Evolutionary conservation across 2,329 filamentous ascomycete genomes (phyloP), one percentile per base, ranked within the genome.

Genomic region (Dryadomyces quercus-mongolicae): DNA sequence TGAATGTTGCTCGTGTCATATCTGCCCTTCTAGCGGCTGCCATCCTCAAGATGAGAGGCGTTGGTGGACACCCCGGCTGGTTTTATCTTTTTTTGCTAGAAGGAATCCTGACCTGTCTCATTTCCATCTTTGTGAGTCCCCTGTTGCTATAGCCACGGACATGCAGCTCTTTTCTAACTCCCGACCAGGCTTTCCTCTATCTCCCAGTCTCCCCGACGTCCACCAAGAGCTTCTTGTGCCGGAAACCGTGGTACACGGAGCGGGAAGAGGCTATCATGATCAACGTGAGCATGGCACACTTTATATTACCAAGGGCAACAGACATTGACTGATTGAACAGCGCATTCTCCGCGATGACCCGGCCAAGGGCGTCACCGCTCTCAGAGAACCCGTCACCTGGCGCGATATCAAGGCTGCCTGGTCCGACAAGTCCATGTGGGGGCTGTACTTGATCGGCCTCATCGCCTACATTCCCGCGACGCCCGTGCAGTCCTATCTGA

Each of bases 241-340:
- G 80, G 2, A 80, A 80, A 45, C 63, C 84, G 5, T 85, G 83
- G 83, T 85, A 85, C 64, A 78, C 70, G 2, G 83, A 85, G 62
- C 72, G 72, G 2, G 81, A 88, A 62, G 84, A 87, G 61, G 76
- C 80, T 55, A 86, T 87, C 61, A 81, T 87, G 76, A 75, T 84
- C 18, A 87, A 86, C 62, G 60, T 65, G 47, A 54, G 61, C 46
- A 12, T n/a, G n/a, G n/a, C n/a, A n/a, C n/a, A n/a, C n/a, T n/a
- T n/a, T n/a, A n/a, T n/a, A n/a, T n/a, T n/a, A n/a, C n/a, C n/a
- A n/a, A n/a, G n/a, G n/a, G n/a, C 36, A 5, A 4, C 36, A 12
- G 10, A 40, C 15, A 13, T 5, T 3, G 10, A 12, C 36, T 40
- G 15, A 40, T 12, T 13, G 6, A 4, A 15, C 48, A 72, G 62